A percentile compares a stretch with the other conserved stretches of the same genome.
Evolutionary conservation across 768 basidiomycete species (phyloP).

Genomic region (Tephrocybe sp.): DNA sequence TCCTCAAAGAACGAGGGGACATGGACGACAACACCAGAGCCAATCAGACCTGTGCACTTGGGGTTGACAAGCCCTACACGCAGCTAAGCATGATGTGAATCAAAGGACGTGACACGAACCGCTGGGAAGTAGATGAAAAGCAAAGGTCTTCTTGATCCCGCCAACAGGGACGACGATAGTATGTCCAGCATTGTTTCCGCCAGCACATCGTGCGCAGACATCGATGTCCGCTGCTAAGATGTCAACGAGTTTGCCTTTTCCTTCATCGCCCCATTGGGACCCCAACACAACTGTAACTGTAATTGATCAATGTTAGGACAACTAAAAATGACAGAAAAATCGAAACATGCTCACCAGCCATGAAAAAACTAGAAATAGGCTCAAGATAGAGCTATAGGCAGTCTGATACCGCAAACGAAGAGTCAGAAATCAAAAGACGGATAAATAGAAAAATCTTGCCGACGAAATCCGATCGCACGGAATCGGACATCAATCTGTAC

Average conservation of each 20-base stretch:
- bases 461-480: conserved; percentile 4
- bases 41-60: conserved; percentile 82
- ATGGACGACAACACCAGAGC: conserved; percentile 95
- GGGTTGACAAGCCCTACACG: conserved; percentile 79
- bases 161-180: conserved; percentile 86
- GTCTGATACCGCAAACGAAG: background rate
- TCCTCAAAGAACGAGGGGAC: conserved; percentile 94
- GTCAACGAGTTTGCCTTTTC: conserved; percentile 96
- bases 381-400: background rate
- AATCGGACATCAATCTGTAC: background rate
- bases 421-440: background rate
- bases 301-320: background rate
- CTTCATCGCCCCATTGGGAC: conserved; percentile 91
- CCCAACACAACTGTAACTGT: conserved; percentile 77
- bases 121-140: conserved; percentile 93
- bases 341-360: conserved; percentile 3
- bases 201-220: conserved; percentile 93
- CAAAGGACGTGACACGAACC: conserved; percentile 41
- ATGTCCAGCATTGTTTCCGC: conserved; percentile 98
- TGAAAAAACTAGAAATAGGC: background rate
- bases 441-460: background rate
- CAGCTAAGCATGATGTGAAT: conserved; percentile 2
- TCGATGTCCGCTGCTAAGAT: conserved; percentile 89
- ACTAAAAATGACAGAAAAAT: background rate
- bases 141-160: conserved; percentile 77